A percentile compares a stretch with the other conserved stretches of the same genome.
Evolutionary conservation across 768 basidiomycete species (phyloP).

Genomic region (Melanogaster broomeanus): DNA sequence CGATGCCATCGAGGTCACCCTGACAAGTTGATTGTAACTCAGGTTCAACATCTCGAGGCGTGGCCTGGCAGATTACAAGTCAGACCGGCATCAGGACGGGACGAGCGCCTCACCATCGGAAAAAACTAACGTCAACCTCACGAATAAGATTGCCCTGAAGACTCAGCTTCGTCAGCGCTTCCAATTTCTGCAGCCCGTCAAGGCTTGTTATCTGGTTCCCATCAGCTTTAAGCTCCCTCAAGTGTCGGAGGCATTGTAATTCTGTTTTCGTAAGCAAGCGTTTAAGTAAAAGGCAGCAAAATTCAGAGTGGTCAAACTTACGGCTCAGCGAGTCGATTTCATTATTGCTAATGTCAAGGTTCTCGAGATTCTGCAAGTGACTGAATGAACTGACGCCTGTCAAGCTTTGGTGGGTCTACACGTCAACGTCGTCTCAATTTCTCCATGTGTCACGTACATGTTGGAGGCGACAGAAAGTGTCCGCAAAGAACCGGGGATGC

Average conservation of each 20-base stretch:
- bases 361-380: slow-evolving; percentile 84
- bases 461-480: slow-evolving; percentile 79
- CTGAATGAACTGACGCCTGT: slow-evolving; percentile 86
- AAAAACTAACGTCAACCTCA: slow-evolving; percentile 57
- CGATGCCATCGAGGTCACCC: slow-evolving; percentile 59
- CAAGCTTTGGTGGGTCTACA: slow-evolving; percentile 51
- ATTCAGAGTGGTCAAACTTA: slow-evolving; percentile 44
- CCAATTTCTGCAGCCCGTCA: slow-evolving; percentile 78
- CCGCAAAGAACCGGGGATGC: slow-evolving; percentile 69
- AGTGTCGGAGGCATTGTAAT: slow-evolving; percentile 77
- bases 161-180: slow-evolving; percentile 82
- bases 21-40: slow-evolving; percentile 69
- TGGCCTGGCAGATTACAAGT: slow-evolving; percentile 37
- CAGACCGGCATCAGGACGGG: slow-evolving; percentile 8
- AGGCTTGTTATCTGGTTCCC: slow-evolving; percentile 74
- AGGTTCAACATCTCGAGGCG: slow-evolving; percentile 83
- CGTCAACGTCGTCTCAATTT: slow-evolving; percentile 10
- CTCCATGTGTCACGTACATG: slow-evolving; percentile 45
- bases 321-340: slow-evolving; percentile 85
- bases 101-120: slow-evolving; percentile 58
- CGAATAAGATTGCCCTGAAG: slow-evolving; percentile 72
- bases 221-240: slow-evolving; percentile 90
- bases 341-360: slow-evolving; percentile 89
- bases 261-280: slow-evolving; percentile 49
- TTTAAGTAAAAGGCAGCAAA: slow-evolving; percentile 7